Evolutionary conservation across 2,329 filamentous ascomycete species (phyloP), one percentile per base, ranked within the genome.

Genomic region (Raffaelea arxii): DNA sequence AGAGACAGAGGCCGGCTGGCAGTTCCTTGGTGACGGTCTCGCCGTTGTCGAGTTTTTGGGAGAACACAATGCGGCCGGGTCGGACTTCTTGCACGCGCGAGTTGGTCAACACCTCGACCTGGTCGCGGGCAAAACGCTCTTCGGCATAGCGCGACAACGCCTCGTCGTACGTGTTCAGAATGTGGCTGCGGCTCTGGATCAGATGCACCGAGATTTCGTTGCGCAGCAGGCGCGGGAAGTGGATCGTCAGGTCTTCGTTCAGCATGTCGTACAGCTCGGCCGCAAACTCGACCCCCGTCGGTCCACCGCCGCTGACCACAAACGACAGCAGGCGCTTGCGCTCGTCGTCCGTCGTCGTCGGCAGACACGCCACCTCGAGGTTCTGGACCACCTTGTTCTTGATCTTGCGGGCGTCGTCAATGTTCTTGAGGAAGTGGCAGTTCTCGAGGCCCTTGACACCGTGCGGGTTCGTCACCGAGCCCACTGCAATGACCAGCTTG

Each of bases 121-220:
- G 81, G 61, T 98, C 92, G 58, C 92, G 87, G 18, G 85, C 80
- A 59, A 98, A 96, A 37, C 86, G 82, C 45, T 86, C 79, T 66
- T 98, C 92, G 19, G 92, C 91, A 61, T 94, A 98, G 60, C 82
- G 81, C 11, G 90, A 96, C 2, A 98, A 75, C 0, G 88, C 84
- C 66, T 98, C 92, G 54, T 98, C 92, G 61, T 98, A 98, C 0
- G 92, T 98, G 68, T 98, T 98, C 25, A 98, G 73, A 53, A 98
- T 98, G 57, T 98, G 92, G 36, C 85, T 82, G 49, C 92, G 80
- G 58, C 88, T 94, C 61, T 98, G 92, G 51, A 98, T 96, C 41
- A 98, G 75, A 60, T 98, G 94, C 1, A 98, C 91, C 0, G 92
- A 97, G 42, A 98, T 94, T 62, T 98, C 89, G 61, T 97, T 97